These are phyloP conservation scores for Pseudogymnoascus destructans DNA, from an alignment of 2,329 filamentous ascomycete genomes.

Conservation along the genomic window DNA sequence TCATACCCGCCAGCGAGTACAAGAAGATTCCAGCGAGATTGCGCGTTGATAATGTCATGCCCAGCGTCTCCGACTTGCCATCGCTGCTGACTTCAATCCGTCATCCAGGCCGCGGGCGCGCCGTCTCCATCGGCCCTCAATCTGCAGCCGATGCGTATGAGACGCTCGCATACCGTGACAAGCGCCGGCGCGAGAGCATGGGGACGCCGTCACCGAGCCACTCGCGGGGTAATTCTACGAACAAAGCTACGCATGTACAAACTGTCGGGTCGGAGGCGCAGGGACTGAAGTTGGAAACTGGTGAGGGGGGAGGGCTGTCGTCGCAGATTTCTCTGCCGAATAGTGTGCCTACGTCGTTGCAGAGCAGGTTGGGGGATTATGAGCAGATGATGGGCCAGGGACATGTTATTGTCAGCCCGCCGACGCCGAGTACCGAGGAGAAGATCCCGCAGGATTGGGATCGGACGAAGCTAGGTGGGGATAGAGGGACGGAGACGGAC, in stretches of 20 bases:
- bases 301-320: conserved; percentile 16
- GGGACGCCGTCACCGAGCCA: conserved; percentile 13
- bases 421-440: conserved; percentile 26
- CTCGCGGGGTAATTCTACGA: conserved; percentile 7
- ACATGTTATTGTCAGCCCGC: conserved; percentile 29
- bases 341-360: conserved; percentile 32
- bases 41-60: conserved; percentile 77
- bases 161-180: conserved; percentile 79
- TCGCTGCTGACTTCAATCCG: conserved; percentile 70
- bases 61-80: conserved; percentile 76
- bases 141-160: conserved; percentile 95
- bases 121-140: conserved; percentile 84
- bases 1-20: conserved; percentile 82
- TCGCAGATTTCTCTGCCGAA: not conserved
- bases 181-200: conserved; percentile 46
- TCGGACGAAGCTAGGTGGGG: conserved; percentile 18
- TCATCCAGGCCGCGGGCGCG: conserved; percentile 61
- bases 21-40: conserved; percentile 63
- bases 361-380: conserved; percentile 44
- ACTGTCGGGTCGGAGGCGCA: conserved; percentile 6
- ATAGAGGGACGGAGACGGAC: conserved; percentile 25
- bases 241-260: conserved; percentile 11
- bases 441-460: conserved; percentile 25
- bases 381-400: conserved; percentile 65
- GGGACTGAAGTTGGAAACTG: conserved; percentile 14